Evolutionary conservation across 176 grass and related monocot species (phyloP), one percentile per base, ranked within the genome.

Genomic region (Oryza australiensis): DNA sequence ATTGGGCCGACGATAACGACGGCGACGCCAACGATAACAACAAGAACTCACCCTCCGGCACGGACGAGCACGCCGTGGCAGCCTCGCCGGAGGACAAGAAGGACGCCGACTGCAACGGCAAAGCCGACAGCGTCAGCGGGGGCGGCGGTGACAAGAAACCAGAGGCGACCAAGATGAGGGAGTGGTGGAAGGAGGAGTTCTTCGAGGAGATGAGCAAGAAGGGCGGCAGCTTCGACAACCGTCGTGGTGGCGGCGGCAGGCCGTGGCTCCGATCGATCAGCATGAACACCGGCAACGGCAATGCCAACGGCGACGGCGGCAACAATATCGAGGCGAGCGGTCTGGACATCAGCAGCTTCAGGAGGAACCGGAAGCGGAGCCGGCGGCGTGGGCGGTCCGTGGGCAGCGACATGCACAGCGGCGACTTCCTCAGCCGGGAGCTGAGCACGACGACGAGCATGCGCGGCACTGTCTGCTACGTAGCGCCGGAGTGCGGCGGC

Each of bases 141-240:
- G 49, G n/a, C 4, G 78, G 66, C 4, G 78, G 66, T 12, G 84
- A 80, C 70, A 74, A 78, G 41, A 94, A 85, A 63, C 14, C 51
- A 22, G 79, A 89, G 9, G 48, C 68, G 26, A 63, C 84, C 73
- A 87, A 92, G 80, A 90, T 92, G 84, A 73, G 89, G 23, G 92
- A 94, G 41, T 94, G 92, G 92, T 94, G 92, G 92, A 94, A 92
- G 80, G 92, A 94, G 48, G 92, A 94, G 69, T 94, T 92, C 83
- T 92, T 92, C 48, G 89, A 88, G 60, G 92, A 94, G 84, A 87
- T 94, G 72, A 94, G 87, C 81, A 88, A 88, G 81, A 94, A 92
- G 57, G 76, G 77, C 6, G 72, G 59, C 9, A 59, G 27, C 83
- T 76, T 74, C 34, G 84, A 80, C 65, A 89, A 83, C 68, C 66